Evolutionary conservation across 2,329 filamentous ascomycete species (phyloP).

Genomic region (Fusarium tupiense): DNA sequence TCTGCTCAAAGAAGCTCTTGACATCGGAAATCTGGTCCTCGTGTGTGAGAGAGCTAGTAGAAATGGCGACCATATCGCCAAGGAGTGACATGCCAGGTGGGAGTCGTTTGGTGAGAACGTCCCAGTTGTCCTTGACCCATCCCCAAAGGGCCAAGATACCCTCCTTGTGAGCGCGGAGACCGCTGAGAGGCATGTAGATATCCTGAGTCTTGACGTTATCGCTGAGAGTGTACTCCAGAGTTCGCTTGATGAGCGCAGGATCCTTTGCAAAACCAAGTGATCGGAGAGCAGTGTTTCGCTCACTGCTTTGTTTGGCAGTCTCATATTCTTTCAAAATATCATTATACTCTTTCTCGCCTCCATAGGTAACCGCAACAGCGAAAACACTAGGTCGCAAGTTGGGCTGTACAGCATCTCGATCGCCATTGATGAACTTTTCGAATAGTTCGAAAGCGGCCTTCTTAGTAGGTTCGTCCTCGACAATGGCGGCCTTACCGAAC

Average conservation of each 20-base stretch:
- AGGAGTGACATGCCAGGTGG: slow-evolving; percentile 90
- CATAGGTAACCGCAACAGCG: slow-evolving; percentile 83
- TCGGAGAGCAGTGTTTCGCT: slow-evolving; percentile 91
- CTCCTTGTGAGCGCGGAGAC: slow-evolving; percentile 78
- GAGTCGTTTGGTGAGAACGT: slow-evolving; percentile 80
- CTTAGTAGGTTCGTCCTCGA: slow-evolving; percentile 81
- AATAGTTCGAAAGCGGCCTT: slow-evolving; percentile 91
- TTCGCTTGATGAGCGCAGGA: slow-evolving; percentile 82
- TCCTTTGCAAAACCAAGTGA: slow-evolving; percentile 81
- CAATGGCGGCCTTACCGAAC: slow-evolving; percentile 83
- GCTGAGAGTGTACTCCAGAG: slow-evolving; percentile 77
- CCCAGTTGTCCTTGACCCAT: slow-evolving; percentile 91
- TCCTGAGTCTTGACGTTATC: slow-evolving; percentile 93
- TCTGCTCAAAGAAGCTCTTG: slow-evolving; percentile 81
- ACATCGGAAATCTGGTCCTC: slow-evolving; percentile 79
- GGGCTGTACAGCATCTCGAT: slow-evolving; percentile 85
- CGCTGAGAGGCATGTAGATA: slow-evolving; percentile 86
- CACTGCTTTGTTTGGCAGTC: slow-evolving; percentile 74
- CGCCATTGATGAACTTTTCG: slow-evolving; percentile 80
- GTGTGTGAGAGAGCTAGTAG: slow-evolving; percentile 82
- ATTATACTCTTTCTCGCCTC: slow-evolving; percentile 68
- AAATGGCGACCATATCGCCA: slow-evolving; percentile 83
- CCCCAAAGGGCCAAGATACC: slow-evolving; percentile 83
- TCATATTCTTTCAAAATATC: slow-evolving; percentile 44
- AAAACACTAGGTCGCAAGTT: slow-evolving; percentile 92